phyloP scores from a whole-genome alignment of 1,139 yeast genomes.

The Schwanniomyces etchellsii region DNA sequence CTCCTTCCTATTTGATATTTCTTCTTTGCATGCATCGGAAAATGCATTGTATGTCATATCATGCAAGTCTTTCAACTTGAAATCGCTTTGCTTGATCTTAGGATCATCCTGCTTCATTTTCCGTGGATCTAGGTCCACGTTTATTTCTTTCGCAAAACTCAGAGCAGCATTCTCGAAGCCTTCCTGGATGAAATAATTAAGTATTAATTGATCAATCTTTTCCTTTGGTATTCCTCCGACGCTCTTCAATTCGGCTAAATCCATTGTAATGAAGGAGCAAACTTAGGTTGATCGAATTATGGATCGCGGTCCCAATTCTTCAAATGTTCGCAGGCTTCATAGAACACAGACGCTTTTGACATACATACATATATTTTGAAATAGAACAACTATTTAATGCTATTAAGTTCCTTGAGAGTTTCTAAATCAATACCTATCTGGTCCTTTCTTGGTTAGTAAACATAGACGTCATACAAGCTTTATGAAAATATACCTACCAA shows the following conservation, averaged over 20 bases:
- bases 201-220: conserved; percentile 40
- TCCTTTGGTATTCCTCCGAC: conserved; percentile 15
- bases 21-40: background rate
- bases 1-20: background rate
- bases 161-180: conserved; percentile 51
- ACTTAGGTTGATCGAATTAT: too few species aligned
- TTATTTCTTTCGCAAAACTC: conserved; percentile 43
- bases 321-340: too few species aligned
- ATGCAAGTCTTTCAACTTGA: background rate
- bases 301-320: too few species aligned
- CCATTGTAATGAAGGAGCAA: conserved; percentile 3
- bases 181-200: conserved; percentile 53
- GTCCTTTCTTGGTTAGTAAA: conserved; percentile 1
- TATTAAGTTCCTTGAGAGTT: too few species aligned
- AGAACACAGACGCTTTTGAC: too few species aligned
- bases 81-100: background rate
- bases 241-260: conserved; percentile 2
- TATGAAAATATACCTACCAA: conserved; percentile 6
- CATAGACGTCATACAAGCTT: too few species aligned
- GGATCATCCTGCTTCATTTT: background rate
- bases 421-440: conserved; percentile 2
- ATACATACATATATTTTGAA: too few species aligned
- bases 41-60: background rate
- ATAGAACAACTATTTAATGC: too few species aligned
- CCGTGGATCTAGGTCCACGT: conserved; percentile 12